These are phyloP conservation scores for Pyrenophora teres DNA, from an alignment of 2,329 filamentous ascomycete species.

Conservation along the genomic window DNA sequence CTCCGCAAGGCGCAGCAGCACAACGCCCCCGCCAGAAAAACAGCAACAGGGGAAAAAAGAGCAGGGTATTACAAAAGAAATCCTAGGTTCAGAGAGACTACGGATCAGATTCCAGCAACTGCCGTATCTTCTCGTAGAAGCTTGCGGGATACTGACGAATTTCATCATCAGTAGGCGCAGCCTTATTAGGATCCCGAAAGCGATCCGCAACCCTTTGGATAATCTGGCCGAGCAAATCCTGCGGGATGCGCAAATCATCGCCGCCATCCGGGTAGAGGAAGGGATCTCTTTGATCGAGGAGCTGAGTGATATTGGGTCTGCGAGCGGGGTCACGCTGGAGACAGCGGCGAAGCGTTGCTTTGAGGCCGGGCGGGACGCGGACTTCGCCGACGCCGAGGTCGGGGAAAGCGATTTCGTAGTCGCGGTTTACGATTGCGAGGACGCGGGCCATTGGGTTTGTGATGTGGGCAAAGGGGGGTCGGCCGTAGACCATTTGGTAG, in stretches of 20 bases:
- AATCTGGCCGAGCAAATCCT: constrained; percentile 65
- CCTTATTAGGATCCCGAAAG: constrained; percentile 58
- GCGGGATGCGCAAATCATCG: constrained; percentile 54
- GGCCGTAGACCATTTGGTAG: constrained; percentile 98
- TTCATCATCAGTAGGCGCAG: constrained; percentile 62
- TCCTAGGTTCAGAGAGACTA: neutral
- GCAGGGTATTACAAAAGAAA: neutral
- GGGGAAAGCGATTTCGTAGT: constrained; percentile 74
- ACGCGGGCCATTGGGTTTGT: constrained; percentile 84
- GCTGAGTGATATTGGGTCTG: constrained; percentile 61
- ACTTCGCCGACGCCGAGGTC: constrained; percentile 69
- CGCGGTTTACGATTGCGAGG: constrained; percentile 81
- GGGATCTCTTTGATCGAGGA: constrained; percentile 60
- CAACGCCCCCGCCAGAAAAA: too few relatives aligned
- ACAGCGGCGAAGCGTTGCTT: constrained; percentile 61
- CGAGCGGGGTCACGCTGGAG: constrained; percentile 62
- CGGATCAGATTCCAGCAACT: constrained; percentile 42
- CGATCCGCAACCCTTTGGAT: constrained; percentile 64
- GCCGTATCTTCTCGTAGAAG: constrained; percentile 55
- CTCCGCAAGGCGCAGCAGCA: too few relatives aligned
- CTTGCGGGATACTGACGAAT: constrained; percentile 52
- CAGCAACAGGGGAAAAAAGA: too few relatives aligned
- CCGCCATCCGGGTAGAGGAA: constrained; percentile 63
- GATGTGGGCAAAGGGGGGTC: constrained; percentile 93
- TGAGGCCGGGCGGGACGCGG: constrained; percentile 59